A percentile compares a stretch with the other conserved stretches of the same genome.
phyloP scores from a whole-genome alignment of 2,329 filamentous ascomycete genomes.

The Exophiala dermatitidis region DNA sequence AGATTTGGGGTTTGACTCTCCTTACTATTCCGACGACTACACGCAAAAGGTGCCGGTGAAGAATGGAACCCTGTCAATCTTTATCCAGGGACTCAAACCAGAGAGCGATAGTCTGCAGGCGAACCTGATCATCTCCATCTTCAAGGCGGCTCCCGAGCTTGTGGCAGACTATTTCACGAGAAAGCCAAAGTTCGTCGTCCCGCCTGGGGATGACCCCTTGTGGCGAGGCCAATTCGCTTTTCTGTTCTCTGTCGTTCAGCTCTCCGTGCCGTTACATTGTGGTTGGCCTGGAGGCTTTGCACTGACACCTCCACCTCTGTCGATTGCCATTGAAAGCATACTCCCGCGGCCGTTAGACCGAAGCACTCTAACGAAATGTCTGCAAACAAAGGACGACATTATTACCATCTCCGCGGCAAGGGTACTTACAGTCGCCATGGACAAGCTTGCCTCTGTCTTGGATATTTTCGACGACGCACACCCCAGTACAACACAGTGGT shows the following conservation, averaged over 20 bases:
- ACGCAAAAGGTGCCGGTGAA: constrained; percentile 62
- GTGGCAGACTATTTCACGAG: constrained; percentile 79
- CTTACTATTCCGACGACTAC: constrained; percentile 64
- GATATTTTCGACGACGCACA: constrained; percentile 50
- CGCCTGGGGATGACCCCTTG: constrained; percentile 83
- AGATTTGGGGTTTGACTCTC: constrained; percentile 60
- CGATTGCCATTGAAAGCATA: constrained; percentile 75
- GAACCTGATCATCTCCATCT: constrained; percentile 72
- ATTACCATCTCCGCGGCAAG: constrained; percentile 78
- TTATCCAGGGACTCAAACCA: constrained; percentile 70
- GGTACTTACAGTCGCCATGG: constrained; percentile 68
- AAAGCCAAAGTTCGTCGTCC: constrained; percentile 73
- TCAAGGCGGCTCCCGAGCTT: constrained; percentile 74
- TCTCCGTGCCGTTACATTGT: constrained; percentile 64
- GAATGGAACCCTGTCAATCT: constrained; percentile 71
- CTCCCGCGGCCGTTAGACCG: constrained; percentile 75
- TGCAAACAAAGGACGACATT: constrained; percentile 69
- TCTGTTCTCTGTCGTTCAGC: constrained; percentile 69
- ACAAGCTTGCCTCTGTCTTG: constrained; percentile 64
- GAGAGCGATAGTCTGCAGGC: constrained; percentile 76
- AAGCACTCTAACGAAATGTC: constrained; percentile 68
- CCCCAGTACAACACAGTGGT: constrained; percentile 53
- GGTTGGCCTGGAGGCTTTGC: constrained; percentile 57
- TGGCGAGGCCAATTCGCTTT: constrained; percentile 94
- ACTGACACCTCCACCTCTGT: constrained; percentile 66